Evolutionary conservation across 352 stramenopile genomes (phyloP).

Genomic region (Globisporangium splendens): DNA sequence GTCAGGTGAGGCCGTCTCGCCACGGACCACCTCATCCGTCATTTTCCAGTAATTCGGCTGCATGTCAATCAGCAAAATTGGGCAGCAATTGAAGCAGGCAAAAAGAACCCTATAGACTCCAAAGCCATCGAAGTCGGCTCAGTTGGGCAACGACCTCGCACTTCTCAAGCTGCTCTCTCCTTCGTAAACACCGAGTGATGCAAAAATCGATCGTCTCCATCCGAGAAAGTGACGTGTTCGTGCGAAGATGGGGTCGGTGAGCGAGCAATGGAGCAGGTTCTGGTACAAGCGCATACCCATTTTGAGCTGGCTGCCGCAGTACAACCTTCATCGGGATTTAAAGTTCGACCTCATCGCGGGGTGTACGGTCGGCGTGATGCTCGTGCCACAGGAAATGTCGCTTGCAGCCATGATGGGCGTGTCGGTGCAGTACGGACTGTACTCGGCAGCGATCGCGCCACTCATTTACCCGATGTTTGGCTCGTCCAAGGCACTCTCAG

Average conservation of each 20-base stretch:
- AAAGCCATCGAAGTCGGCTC: too few species aligned
- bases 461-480: slow-evolving; percentile 75
- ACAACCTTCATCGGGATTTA: slow-evolving; percentile 55
- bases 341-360: slow-evolving; percentile 66
- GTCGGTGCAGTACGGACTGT: slow-evolving; percentile 63
- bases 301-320: slow-evolving; percentile 66
- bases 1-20: too few species aligned
- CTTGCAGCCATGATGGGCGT: slow-evolving; percentile 89
- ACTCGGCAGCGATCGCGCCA: slow-evolving; percentile 63
- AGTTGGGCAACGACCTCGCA: too few species aligned
- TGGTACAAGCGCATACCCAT: slow-evolving; percentile 59
- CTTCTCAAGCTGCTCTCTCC: too few species aligned
- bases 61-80: too few species aligned
- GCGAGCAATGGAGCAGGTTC: slow-evolving; percentile 4
- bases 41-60: too few species aligned
- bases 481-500: slow-evolving; percentile 52
- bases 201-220: too few species aligned
- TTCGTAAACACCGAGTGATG: too few species aligned
- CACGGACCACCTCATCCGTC: too few species aligned
- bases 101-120: too few species aligned
- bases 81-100: too few species aligned
- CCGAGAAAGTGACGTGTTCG: not conserved
- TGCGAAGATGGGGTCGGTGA: not conserved
- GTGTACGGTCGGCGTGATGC: slow-evolving; percentile 86
- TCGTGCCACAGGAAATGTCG: slow-evolving; percentile 90